Evolutionary conservation across 2,329 filamentous ascomycete genomes (phyloP).

Genomic region (Teratosphaeria zuluensis): DNA sequence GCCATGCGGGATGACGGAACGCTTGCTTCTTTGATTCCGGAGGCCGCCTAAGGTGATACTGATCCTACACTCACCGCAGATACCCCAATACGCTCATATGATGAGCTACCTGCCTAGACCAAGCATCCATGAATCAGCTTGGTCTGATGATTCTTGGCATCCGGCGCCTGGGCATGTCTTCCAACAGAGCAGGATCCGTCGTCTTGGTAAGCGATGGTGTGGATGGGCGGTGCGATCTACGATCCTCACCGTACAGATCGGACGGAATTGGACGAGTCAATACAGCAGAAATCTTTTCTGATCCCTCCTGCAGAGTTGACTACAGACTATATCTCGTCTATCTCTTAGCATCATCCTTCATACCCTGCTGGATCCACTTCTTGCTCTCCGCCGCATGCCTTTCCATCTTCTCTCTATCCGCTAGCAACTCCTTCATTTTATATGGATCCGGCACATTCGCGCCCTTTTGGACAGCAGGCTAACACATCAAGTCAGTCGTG

Average conservation of each 20-base stretch:
- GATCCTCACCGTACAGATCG: too few relatives aligned
- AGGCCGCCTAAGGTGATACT: too few relatives aligned
- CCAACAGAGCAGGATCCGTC: too few relatives aligned
- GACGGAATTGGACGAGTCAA: background rate
- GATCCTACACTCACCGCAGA: background rate
- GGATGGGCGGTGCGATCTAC: too few relatives aligned
- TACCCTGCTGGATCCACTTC: constrained; percentile 44
- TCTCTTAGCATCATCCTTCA: constrained; percentile 56
- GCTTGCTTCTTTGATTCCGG: too few relatives aligned
- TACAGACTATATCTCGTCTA: background rate
- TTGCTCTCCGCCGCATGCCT: constrained; percentile 38
- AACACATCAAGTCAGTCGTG: background rate
- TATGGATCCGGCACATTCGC: constrained; percentile 58
- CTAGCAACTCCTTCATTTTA: constrained; percentile 49
- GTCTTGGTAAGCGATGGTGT: background rate
- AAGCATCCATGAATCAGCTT: background rate
- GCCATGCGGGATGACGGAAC: background rate
- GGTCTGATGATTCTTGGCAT: background rate
- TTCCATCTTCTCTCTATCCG: constrained; percentile 50
- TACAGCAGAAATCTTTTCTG: too few relatives aligned
- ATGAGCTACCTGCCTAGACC: background rate
- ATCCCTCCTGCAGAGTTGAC: too few relatives aligned
- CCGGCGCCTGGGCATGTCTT: background rate
- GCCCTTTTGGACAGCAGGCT: constrained; percentile 63
- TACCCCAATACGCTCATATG: background rate